A percentile compares a stretch with the other conserved stretches of the same genome.
These are phyloP conservation scores for Phytophthora sp. DNA, from an alignment of 352 stramenopile species.

Conservation along the genomic window DNA sequence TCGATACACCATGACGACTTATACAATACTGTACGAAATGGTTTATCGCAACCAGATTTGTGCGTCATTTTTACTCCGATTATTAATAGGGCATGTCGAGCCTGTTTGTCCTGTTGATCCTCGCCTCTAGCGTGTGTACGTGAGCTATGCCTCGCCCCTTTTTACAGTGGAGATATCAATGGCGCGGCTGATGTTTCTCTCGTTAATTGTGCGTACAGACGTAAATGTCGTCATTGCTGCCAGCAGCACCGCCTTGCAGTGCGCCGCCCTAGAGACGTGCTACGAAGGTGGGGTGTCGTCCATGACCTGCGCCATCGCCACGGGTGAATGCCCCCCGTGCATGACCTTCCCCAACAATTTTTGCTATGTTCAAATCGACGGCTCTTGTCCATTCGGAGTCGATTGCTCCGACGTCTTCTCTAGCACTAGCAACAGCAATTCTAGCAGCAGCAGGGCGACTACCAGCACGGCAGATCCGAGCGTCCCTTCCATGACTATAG, in stretches of 20 bases:
- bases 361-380: conserved; percentile 34
- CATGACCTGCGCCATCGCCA: conserved; percentile 32
- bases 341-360: conserved; percentile 35
- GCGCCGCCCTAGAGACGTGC: conserved; percentile 29
- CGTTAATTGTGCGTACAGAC: neutral
- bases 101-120: neutral
- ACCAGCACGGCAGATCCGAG: neutral
- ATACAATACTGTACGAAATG: too few species aligned
- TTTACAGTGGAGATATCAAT: neutral
- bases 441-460: neutral
- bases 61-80: too few species aligned
- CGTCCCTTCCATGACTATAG: neutral
- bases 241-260: neutral
- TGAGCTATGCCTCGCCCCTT: conserved; percentile 6
- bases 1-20: too few species aligned
- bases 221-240: neutral
- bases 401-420: conserved; percentile 34
- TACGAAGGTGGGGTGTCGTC: conserved; percentile 27
- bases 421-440: neutral
- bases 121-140: neutral
- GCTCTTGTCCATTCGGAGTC: conserved; percentile 36
- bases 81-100: too few species aligned
- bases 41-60: too few species aligned
- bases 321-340: conserved; percentile 41
- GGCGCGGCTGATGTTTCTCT: neutral